Conservation (phyloP, 2,329 filamentous ascomycete genomes). For the Aspergillus niger region DNA sequence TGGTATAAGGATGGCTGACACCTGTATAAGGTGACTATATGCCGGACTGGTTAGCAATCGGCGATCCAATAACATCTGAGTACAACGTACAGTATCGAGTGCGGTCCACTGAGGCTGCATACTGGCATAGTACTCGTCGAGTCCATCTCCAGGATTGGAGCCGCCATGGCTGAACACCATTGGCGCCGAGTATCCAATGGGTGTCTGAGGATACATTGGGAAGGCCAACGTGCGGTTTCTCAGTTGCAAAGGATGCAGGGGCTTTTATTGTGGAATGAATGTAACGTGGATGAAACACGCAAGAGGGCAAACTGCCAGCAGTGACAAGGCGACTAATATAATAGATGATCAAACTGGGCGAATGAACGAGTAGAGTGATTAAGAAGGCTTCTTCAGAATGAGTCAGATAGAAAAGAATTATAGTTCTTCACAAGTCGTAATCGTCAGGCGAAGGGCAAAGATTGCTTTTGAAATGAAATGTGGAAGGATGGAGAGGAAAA, state of each 20-base stretch:
- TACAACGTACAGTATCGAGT: conserved; percentile 34
- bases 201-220: conserved; percentile 31
- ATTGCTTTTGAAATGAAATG: conserved; percentile 1
- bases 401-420: neutral
- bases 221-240: conserved; percentile 22
- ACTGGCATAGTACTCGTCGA: conserved; percentile 32
- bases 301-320: conserved; percentile 10
- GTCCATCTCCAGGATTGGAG: conserved; percentile 27
- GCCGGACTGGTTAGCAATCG: conserved; percentile 12
- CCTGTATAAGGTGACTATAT: conserved; percentile 30
- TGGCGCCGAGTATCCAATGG: conserved; percentile 21
- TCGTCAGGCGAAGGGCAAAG: conserved; percentile 3
- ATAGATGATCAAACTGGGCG: conserved; percentile 4
- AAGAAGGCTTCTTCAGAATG: neutral
- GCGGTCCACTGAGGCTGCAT: conserved; percentile 32
- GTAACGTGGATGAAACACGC: conserved; percentile 29
- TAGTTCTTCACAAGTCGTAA: conserved; percentile 2
- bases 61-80: neutral
- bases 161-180: conserved; percentile 32
- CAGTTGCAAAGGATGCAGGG: conserved; percentile 14
- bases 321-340: conserved; percentile 12
- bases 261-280: conserved; percentile 19
- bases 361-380: neutral
- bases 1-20: conserved; percentile 35
- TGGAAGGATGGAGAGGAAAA: conserved; percentile 16